Conservation (phyloP, 2,329 filamentous ascomycete genomes). For the Mariannaea elegans region DNA sequence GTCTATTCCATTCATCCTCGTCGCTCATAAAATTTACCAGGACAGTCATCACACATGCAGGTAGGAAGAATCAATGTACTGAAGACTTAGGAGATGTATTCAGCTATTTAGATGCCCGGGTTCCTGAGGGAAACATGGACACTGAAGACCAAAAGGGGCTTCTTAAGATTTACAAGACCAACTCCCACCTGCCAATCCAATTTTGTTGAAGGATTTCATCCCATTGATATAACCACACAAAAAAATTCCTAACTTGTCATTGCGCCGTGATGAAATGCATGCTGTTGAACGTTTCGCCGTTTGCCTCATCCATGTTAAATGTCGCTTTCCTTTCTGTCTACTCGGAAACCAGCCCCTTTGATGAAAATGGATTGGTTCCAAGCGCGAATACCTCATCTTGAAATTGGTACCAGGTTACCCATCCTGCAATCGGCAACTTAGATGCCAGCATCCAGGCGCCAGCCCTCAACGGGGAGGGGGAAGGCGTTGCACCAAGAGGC, state of each 20-base stretch:
- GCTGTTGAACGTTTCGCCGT: slow-evolving; percentile 45
- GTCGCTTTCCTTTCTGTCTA: slow-evolving; percentile 17
- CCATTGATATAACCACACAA: slow-evolving; percentile 25
- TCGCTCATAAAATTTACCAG: not conserved
- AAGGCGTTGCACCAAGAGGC: slow-evolving; percentile 86
- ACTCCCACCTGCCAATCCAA: slow-evolving; percentile 40
- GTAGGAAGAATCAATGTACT: not conserved
- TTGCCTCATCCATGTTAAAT: slow-evolving; percentile 46
- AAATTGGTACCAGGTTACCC: slow-evolving; percentile 12
- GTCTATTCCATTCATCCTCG: not conserved
- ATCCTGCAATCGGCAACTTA: slow-evolving; percentile 47
- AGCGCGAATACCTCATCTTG: slow-evolving; percentile 21
- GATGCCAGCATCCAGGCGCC: slow-evolving; percentile 68
- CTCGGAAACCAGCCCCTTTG: slow-evolving; percentile 14
- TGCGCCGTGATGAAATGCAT: slow-evolving; percentile 45
- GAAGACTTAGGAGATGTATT: not conserved
- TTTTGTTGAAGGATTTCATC: slow-evolving; percentile 39
- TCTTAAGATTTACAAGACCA: slow-evolving; percentile 32
- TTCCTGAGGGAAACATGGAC: slow-evolving; percentile 3
- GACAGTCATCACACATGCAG: not conserved
- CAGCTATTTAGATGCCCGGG: slow-evolving; percentile 13
- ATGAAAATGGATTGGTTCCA: slow-evolving; percentile 21
- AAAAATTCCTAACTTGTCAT: slow-evolving; percentile 37
- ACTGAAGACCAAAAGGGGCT: slow-evolving; percentile 30
- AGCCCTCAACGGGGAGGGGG: slow-evolving; percentile 87